Percentiles rank a stretch among this genome's conserved stretches.
Conservation (phyloP, 345 rosid genomes). For the Murraya paniculata region DNA sequence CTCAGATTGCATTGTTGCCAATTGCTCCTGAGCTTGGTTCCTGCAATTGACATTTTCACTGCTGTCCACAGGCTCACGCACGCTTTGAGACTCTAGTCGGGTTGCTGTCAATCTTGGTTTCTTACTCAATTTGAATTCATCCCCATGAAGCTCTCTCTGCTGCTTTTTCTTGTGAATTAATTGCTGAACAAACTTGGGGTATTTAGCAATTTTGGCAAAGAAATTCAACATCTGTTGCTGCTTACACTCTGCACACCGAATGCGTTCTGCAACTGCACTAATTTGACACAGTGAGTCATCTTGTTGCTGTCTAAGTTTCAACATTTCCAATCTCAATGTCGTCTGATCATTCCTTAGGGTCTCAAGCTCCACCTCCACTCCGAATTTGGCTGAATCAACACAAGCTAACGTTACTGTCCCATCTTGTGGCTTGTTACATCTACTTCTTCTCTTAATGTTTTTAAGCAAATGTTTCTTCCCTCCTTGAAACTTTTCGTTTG, state of each 20-base stretch:
- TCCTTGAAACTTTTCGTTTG: slow-evolving; percentile 52
- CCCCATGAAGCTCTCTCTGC: slow-evolving; percentile 30
- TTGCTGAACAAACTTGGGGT: slow-evolving; percentile 39
- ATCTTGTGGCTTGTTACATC: slow-evolving; percentile 30
- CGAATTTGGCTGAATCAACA: slow-evolving; percentile 7
- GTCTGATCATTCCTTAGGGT: slow-evolving; percentile 38
- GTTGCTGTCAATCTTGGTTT: slow-evolving; percentile 33
- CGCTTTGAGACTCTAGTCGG: slow-evolving; percentile 16
- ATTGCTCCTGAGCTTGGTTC: slow-evolving; percentile 30
- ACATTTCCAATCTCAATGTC: slow-evolving; percentile 40
- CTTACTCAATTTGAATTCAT: slow-evolving; percentile 28
- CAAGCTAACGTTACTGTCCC: neutral
- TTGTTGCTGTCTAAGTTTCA: slow-evolving; percentile 40
- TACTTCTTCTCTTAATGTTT: slow-evolving; percentile 52
- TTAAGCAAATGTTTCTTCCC: slow-evolving; percentile 63
- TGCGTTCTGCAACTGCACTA: slow-evolving; percentile 33
- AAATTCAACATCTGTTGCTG: slow-evolving; percentile 51
- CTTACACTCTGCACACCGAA: slow-evolving; percentile 38
- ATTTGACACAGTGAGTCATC: slow-evolving; percentile 37
- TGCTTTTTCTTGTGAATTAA: slow-evolving; percentile 44
- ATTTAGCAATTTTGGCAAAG: slow-evolving; percentile 39
- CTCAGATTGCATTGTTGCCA: slow-evolving; percentile 34
- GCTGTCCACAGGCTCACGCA: slow-evolving; percentile 8
- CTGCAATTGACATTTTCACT: slow-evolving; percentile 12
- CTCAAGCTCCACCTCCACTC: slow-evolving; percentile 35